Base-by-base conservation (phyloP, 1,284 basidiomycete genomes). In the Hortiboletus rubellus region DNA sequence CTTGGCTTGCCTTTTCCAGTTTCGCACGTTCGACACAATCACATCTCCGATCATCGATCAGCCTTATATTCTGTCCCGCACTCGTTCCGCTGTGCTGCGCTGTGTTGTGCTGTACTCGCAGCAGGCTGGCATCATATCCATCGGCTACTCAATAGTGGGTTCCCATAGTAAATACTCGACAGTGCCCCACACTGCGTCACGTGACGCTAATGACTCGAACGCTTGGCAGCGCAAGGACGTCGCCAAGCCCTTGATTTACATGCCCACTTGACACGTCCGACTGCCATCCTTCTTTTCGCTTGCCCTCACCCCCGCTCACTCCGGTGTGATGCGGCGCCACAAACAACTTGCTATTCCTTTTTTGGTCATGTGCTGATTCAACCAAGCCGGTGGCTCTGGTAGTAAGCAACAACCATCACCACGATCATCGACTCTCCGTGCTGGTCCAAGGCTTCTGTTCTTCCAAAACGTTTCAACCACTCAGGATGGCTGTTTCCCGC, bases 401-500 rank as follows among this genome's bases (percentile, higher is more conserved):
- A 33, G 33, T 11, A 36, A 36, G 37, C 37, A 15, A 3, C 37
- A n/a, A 38, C 37, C 17, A 17, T 38, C 37, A 38, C n/a, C 36
- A 36, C 36, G 14, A 36, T 36, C 15, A 36, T 14, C 34, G 36
- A 17, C 36, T 36, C 36, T 36, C 36, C 36, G 18, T n/a, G 17
- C 31, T 22, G 17, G 31, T 5, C 33, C n/a, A 22, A 22, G 22
- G 22, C 34, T 27, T 24, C 15, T 11, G 15, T 38, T 50, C 30
- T 18, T 10, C 33, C 24, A 48, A 37, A 8, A 43, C 47, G 42
- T 40, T 51, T 22, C 52, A 46, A 44, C 27, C 45, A 31, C 37
- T 53, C 48, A 51, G 33, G 33, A 72, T 67, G 70, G 51, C 74
- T 42, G 60, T 77, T 36, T 93, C 94, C 9, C 86, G 95, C 31